Base-by-base conservation (phyloP, 2,329 filamentous ascomycete species). In the Exophiala sideris region DNA sequence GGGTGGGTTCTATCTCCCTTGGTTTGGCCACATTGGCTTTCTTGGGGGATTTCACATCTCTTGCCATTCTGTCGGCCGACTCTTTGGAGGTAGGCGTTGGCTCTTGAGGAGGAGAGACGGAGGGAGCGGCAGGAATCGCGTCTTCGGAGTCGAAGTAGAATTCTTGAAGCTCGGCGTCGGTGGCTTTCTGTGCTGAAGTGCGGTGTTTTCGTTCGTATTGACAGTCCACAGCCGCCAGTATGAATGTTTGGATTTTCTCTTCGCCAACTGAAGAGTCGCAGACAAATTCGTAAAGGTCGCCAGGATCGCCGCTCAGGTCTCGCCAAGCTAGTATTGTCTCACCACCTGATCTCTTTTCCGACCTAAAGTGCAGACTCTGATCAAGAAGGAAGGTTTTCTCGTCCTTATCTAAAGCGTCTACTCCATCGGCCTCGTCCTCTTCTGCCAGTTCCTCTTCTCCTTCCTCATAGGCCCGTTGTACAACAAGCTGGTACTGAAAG, bases 381-480 rank as follows among this genome's bases (percentile, higher is more conserved):
- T 97, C 92, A n/a, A 99, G 85, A 45, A 97, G 74, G 69, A 97
- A 99, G 0, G 87, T 92, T 77, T 96, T 96, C 75, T 99, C 94
- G 86, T 99, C 95, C 65, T 91, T 89, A 66, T 96, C 91, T 50
- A 94, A 78, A n/a, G 82, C 84, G 67, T 92, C 89, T 41, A 83
- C 81, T 54, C 83, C 87, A 45, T 81, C 86, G 74, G 95, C 88
- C 59, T 92, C 89, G 65, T 91, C 89, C 68, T 96, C 92, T 64
- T 96, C 92, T 41, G 87, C 91, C 39, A 96, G 80, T 66, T 97
- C 92, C 59, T 91, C 92, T 68, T 99, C 94, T 52, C 94, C 94
- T 73, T 99, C 94, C 68, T 99, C 94, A 78, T 95, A 99, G 55
- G 92, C 92, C 57, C 94, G 84, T 71, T 99, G 94, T 39, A 97